Evolutionary conservation across 116 monocot species (phyloP).

Genomic region (Phalaenopsis hybrid): DNA sequence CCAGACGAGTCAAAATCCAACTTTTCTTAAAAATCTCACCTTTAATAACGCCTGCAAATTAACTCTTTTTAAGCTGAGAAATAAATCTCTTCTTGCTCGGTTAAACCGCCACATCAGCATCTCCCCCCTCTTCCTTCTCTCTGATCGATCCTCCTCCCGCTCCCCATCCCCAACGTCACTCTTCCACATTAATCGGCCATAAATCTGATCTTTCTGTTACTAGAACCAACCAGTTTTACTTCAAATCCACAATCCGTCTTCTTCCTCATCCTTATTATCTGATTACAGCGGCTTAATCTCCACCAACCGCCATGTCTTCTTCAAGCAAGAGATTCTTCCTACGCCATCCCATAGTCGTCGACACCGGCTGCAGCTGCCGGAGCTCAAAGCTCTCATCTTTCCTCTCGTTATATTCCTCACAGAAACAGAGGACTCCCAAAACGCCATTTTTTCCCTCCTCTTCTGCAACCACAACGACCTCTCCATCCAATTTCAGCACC

Average conservation of each 20-base stretch:
- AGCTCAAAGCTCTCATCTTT: constrained; percentile 9
- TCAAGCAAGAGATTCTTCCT: background rate
- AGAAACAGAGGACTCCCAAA: background rate
- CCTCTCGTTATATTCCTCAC: background rate
- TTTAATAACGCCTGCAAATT: no score
- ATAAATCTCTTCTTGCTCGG: no score
- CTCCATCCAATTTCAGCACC: background rate
- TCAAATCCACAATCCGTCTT: background rate
- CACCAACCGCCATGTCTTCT: background rate
- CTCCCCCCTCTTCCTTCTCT: no score
- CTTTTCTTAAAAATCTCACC: no score
- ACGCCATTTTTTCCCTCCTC: background rate
- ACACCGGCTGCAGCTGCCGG: constrained; percentile 23
- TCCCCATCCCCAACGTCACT: background rate
- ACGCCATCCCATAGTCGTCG: constrained; percentile 14
- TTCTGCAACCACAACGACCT: background rate
- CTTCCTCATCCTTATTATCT: background rate
- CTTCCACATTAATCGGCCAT: background rate
- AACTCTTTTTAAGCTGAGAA: no score
- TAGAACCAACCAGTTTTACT: background rate
- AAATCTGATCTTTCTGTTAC: background rate
- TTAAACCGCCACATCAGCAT: no score
- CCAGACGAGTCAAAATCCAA: no score
- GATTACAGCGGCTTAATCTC: background rate
- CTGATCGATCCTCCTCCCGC: no score